Base-by-base conservation (phyloP, 2,329 filamentous ascomycete species). In the Paraphaeosphaeria minitans region DNA sequence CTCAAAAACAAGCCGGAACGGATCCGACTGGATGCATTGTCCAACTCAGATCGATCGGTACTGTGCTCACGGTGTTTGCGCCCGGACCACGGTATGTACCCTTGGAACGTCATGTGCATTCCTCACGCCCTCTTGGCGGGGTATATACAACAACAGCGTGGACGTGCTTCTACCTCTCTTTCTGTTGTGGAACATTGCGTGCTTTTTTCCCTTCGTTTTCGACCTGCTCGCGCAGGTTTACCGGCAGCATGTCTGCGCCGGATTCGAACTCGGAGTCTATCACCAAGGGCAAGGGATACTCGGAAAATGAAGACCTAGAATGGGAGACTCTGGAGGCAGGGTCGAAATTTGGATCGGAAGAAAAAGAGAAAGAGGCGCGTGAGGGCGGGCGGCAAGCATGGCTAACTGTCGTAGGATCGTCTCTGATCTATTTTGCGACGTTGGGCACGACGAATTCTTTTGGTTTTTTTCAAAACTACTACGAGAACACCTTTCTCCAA, bases 381-480 rank as follows among this genome's bases (percentile, higher is more conserved):
- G 58, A 60, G 16, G 58, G 58, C 9, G 55, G 58, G 6, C 2
- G 35, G 12, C 39, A 35, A 22, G 50, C 74, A 16, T 78, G 73
- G 75, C 63, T 76, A 6, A 75, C 72, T 4, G 71, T 79, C 9
- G 46, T 66, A 4, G 77, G 77, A 9, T 74, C 72, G 4, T 71
- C 69, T 10, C 70, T 76, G 13, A 69, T 75, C 21, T 71, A 78
- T 53, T 80, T 78, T 64, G 73, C 71, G 53, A 73, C 74, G 22
- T 77, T 77, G 43, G 78, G 78, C 14, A 76, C 79, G 62, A 71
- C 79, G 65, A 79, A 76, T 54, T 75, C 75, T 56, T 78, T 81
- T 47, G 79, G 78, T 9, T 77, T 80, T n/a, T 81, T 81, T 54
- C 77, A 82, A 58, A 68, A 76, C 19, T 82, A 79, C 65, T 82